Percentiles rank a stretch among this genome's conserved stretches.
These are phyloP conservation scores for Pythium volutum DNA, from an alignment of 352 stramenopile species.

Conservation along the genomic window DNA sequence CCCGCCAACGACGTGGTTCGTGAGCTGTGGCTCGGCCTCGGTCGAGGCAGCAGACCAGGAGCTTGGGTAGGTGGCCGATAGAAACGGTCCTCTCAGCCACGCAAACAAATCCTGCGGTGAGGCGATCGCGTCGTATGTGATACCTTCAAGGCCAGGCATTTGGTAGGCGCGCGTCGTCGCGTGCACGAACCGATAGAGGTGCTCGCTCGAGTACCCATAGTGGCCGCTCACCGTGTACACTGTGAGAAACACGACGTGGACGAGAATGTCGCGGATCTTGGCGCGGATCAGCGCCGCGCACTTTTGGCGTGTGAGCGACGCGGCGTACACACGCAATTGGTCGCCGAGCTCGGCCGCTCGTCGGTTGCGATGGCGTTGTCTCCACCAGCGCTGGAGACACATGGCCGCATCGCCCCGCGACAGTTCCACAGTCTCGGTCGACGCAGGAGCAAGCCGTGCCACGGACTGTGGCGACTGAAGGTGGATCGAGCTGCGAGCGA, in stretches of 20 bases:
- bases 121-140: slow-evolving; percentile 25
- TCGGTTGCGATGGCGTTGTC: slow-evolving; percentile 28
- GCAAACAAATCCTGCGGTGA: slow-evolving; percentile 24
- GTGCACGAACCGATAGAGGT: slow-evolving; percentile 34
- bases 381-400: slow-evolving; percentile 47
- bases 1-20: slow-evolving; percentile 37
- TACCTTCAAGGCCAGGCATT: neutral
- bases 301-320: slow-evolving; percentile 28
- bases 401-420: slow-evolving; percentile 37
- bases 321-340: slow-evolving; percentile 28
- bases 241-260: slow-evolving; percentile 47
- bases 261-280: slow-evolving; percentile 45
- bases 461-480: too few relatives aligned
- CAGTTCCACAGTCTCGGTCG: slow-evolving; percentile 40
- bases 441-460: slow-evolving; percentile 1
- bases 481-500: too few relatives aligned
- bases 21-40: slow-evolving; percentile 10
- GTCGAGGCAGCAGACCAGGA: neutral
- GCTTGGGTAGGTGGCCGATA: slow-evolving; percentile 19
- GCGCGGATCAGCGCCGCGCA: slow-evolving; percentile 34
- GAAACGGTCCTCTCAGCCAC: slow-evolving; percentile 35
- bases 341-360: slow-evolving; percentile 33
- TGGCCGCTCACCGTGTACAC: slow-evolving; percentile 37
- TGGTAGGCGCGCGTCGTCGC: slow-evolving; percentile 31
- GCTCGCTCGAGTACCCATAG: slow-evolving; percentile 29